These are phyloP conservation scores for Suhomyces faveliae DNA, from an alignment of 805 yeast genomes.

Conservation along the genomic window DNA sequence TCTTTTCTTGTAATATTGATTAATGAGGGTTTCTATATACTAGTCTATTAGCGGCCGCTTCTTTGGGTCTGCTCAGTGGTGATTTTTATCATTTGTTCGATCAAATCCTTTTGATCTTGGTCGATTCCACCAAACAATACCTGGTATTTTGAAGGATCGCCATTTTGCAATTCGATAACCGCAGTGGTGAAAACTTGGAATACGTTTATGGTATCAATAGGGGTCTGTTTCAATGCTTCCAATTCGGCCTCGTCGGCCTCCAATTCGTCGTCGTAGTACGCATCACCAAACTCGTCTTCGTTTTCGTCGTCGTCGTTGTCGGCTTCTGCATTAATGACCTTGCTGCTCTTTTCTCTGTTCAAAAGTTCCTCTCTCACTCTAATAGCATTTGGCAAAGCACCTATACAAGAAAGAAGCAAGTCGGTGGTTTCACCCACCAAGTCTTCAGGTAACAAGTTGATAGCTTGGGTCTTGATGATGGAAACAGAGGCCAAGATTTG, in stretches of 20 bases:
- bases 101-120: constrained; percentile 33
- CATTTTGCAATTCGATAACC: constrained; percentile 47
- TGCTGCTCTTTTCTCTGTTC: constrained; percentile 37
- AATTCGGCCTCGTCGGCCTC: constrained; percentile 72
- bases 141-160: constrained; percentile 49
- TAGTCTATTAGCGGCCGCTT: background rate
- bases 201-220: constrained; percentile 74
- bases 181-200: constrained; percentile 63
- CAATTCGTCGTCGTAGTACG: constrained; percentile 25
- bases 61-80: constrained; percentile 5
- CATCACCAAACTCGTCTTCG: constrained; percentile 32
- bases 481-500: constrained; percentile 49
- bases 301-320: constrained; percentile 23
- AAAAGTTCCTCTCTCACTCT: constrained; percentile 46
- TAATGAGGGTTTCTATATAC: background rate
- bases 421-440: constrained; percentile 37
- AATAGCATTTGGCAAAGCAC: constrained; percentile 49
- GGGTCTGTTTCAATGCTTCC: constrained; percentile 79
- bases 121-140: constrained; percentile 42
- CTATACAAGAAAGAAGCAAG: constrained; percentile 41
- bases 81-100: constrained; percentile 28
- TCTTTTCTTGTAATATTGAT: background rate
- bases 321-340: constrained; percentile 18
- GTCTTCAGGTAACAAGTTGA: constrained; percentile 31
- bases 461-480: constrained; percentile 32